A percentile compares a stretch with the other conserved stretches of the same genome.
These are phyloP conservation scores for Juglanconis sp. DNA, from an alignment of 2,329 filamentous ascomycete species.

Conservation along the genomic window DNA sequence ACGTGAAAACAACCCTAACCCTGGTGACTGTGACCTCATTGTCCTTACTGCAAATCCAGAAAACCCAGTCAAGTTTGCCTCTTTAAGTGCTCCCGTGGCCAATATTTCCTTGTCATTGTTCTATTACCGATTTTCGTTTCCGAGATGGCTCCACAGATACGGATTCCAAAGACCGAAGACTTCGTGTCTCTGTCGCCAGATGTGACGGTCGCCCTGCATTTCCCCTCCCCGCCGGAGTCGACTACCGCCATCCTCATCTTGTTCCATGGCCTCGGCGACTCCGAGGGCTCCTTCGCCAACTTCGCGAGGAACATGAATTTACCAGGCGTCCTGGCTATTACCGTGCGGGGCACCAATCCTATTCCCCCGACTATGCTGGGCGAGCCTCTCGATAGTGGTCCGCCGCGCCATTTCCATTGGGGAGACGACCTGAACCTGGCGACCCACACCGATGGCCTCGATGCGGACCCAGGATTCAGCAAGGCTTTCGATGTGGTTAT, in stretches of 20 bases:
- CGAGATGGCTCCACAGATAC: slow-evolving; percentile 39
- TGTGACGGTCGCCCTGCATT: slow-evolving; percentile 45
- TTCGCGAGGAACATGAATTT: slow-evolving; percentile 69
- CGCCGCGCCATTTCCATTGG: slow-evolving; percentile 54
- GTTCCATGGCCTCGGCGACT: slow-evolving; percentile 82
- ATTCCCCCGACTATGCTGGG: slow-evolving; percentile 68
- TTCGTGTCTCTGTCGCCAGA: slow-evolving; percentile 41
- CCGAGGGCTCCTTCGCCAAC: slow-evolving; percentile 61
- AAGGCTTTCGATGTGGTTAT: slow-evolving; percentile 45
- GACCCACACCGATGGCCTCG: slow-evolving; percentile 47
- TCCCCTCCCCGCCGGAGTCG: slow-evolving; percentile 53
- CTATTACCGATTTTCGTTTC: neutral
- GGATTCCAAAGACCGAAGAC: slow-evolving; percentile 49
- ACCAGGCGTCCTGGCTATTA: slow-evolving; percentile 73
- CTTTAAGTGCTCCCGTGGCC: too few relatives aligned
- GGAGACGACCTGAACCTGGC: slow-evolving; percentile 62
- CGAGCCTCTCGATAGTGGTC: slow-evolving; percentile 20
- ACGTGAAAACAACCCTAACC: too few relatives aligned
- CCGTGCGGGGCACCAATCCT: slow-evolving; percentile 67
- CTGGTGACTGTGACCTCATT: too few relatives aligned
- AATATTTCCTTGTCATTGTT: too few relatives aligned
- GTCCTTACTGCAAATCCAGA: too few relatives aligned
- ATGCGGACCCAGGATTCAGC: slow-evolving; percentile 60
- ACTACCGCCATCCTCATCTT: slow-evolving; percentile 75
- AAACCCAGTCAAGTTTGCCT: too few relatives aligned